Conservation (phyloP, 371 early-diverging fungal genomes). For the Blakeslea trispora region DNA sequence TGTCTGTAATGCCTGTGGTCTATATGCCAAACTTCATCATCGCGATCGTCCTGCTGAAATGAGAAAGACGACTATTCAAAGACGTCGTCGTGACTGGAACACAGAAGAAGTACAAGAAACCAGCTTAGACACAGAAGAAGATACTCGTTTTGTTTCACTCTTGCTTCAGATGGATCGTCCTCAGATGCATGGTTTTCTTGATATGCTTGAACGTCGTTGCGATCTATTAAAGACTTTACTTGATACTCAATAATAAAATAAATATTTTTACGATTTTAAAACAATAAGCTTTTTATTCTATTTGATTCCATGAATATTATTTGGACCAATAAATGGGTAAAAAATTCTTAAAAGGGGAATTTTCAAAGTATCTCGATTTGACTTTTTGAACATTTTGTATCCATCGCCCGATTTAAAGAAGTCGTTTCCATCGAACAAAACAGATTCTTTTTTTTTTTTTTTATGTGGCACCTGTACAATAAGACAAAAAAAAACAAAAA, state of each 20-base stretch:
- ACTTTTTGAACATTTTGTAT: neutral
- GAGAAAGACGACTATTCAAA: conserved; percentile 35
- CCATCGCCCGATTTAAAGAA: neutral
- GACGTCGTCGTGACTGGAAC: conserved; percentile 34
- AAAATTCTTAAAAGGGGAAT: neutral
- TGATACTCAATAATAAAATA: neutral
- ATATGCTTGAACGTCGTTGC: conserved; percentile 48
- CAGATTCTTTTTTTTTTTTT: neutral
- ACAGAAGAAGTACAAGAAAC: conserved; percentile 18
- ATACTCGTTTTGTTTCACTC: conserved; percentile 45
- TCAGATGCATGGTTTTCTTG: conserved; percentile 55
- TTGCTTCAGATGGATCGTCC: conserved; percentile 51
- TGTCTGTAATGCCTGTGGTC: conserved; percentile 91
- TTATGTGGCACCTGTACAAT: neutral
- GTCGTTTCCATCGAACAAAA: neutral
- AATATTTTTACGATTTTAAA: too few species aligned
- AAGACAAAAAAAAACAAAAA: neutral
- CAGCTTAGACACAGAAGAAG: conserved; percentile 33
- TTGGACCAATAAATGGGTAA: conserved; percentile 1
- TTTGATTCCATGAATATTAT: neutral
- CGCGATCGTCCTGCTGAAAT: conserved; percentile 33
- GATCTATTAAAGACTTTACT: conserved; percentile 30
- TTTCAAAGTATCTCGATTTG: too few species aligned
- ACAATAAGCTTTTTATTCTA: neutral
- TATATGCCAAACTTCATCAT: conserved; percentile 60